phyloP scores from a whole-genome alignment of 345 rosid species.

The Eucalyptus viminalis region DNA sequence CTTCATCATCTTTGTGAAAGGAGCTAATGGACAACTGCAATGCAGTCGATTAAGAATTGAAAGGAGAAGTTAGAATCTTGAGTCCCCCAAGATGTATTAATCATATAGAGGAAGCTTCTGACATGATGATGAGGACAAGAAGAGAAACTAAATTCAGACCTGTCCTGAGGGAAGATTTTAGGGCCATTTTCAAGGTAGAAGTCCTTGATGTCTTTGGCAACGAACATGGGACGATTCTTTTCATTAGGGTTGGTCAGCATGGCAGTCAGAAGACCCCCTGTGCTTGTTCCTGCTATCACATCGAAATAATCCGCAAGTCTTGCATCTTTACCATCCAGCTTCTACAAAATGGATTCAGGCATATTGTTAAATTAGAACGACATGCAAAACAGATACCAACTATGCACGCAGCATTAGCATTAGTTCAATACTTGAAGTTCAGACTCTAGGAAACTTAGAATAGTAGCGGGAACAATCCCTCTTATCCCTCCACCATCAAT shows the following conservation, averaged over 20 bases:
- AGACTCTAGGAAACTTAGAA: neutral
- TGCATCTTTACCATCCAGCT: neutral
- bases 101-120: neutral
- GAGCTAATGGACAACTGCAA: neutral
- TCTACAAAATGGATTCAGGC: neutral
- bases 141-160: neutral
- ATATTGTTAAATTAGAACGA: neutral
- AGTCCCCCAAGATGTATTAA: neutral
- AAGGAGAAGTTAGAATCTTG: neutral
- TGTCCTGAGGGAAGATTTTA: neutral
- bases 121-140: neutral
- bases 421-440: neutral
- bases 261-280: neutral
- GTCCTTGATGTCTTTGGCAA: neutral
- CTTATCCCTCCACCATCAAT: neutral
- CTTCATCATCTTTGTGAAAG: neutral
- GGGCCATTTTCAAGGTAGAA: neutral
- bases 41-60: neutral
- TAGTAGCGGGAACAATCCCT: neutral
- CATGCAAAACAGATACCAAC: neutral
- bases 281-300: neutral
- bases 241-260: neutral
- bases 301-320: neutral
- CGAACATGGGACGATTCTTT: neutral
- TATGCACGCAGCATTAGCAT: neutral